phyloP scores from a whole-genome alignment of 2,329 filamentous ascomycete species.

The Alternaria sp. region DNA sequence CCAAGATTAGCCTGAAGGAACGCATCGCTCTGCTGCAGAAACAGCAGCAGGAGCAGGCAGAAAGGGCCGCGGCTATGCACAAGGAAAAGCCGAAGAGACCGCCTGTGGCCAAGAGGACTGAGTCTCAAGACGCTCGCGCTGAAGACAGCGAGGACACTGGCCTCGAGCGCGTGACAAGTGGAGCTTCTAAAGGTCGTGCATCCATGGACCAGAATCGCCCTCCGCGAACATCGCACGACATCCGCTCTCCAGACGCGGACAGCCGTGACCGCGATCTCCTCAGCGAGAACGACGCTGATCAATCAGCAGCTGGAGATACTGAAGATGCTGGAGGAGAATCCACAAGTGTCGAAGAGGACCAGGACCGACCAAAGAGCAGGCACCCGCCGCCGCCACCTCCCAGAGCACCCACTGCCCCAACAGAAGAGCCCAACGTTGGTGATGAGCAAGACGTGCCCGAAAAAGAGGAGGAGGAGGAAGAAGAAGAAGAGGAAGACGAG shows the following conservation, averaged over 20 bases:
- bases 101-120: constrained; percentile 69
- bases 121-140: constrained; percentile 49
- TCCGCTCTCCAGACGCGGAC: constrained; percentile 48
- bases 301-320: constrained; percentile 67
- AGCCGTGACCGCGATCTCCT: constrained; percentile 59
- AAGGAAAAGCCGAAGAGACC: constrained; percentile 85
- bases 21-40: constrained; percentile 92
- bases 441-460: constrained; percentile 59
- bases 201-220: constrained; percentile 51
- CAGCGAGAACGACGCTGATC: constrained; percentile 71
- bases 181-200: constrained; percentile 42
- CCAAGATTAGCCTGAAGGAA: constrained; percentile 93
- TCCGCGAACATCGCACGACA: constrained; percentile 47
- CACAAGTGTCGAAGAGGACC: constrained; percentile 77
- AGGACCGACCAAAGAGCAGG: constrained; percentile 58
- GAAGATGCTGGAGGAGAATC: constrained; percentile 68
- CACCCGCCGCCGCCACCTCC: constrained; percentile 23
- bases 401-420: constrained; percentile 49
- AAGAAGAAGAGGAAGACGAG: constrained; percentile 84
- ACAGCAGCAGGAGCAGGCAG: constrained; percentile 89
- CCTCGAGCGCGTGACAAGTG: constrained; percentile 46
- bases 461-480: constrained; percentile 71
- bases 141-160: constrained; percentile 47
- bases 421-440: constrained; percentile 54
- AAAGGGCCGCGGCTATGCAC: constrained; percentile 77